Conservation (phyloP, 2,329 filamentous ascomycete genomes). For the Ampelomyces quisqualis region DNA sequence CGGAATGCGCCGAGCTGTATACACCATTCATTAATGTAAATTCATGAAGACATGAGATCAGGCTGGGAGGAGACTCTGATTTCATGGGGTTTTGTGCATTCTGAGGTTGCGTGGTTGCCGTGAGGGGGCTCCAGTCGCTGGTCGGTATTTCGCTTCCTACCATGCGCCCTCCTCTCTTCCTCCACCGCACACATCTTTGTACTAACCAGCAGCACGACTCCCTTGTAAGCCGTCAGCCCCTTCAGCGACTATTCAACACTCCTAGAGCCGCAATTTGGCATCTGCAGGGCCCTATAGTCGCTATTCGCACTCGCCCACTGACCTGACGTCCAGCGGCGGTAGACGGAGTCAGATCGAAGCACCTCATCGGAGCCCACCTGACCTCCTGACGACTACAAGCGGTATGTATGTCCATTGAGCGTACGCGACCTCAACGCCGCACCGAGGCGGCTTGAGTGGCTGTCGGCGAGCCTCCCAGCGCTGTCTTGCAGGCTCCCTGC, state of each 20-base stretch:
- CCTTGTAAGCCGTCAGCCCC: conserved; percentile 25
- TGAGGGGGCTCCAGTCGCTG: conserved; percentile 28
- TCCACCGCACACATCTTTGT: conserved; percentile 22
- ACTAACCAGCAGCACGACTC: conserved; percentile 27
- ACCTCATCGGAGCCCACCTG: conserved; percentile 28
- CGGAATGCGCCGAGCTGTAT: conserved; percentile 3
- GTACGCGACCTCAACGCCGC: conserved; percentile 35
- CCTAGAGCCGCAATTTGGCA: conserved; percentile 14
- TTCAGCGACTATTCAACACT: conserved; percentile 16
- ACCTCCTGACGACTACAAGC: conserved; percentile 24
- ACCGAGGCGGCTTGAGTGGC: conserved; percentile 16
- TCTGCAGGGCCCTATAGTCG: conserved; percentile 13
- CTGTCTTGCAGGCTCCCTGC: conserved; percentile 34
- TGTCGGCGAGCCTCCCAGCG: conserved; percentile 18
- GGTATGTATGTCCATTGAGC: conserved; percentile 36
- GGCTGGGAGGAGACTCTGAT: conserved; percentile 21
- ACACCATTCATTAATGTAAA: conserved; percentile 6
- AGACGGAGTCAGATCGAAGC: conserved; percentile 40
- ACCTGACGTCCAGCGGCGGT: conserved; percentile 40
- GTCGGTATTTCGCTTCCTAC: conserved; percentile 29
- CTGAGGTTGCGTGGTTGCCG: conserved; percentile 27
- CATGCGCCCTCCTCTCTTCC: conserved; percentile 27
- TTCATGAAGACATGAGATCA: conserved; percentile 11
- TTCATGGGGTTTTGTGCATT: conserved; percentile 15
- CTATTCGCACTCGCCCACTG: conserved; percentile 31